A percentile compares a stretch with the other conserved stretches of the same genome.
Conservation (phyloP, 2,329 filamentous ascomycete species). For the Neofusicoccum sp. region DNA sequence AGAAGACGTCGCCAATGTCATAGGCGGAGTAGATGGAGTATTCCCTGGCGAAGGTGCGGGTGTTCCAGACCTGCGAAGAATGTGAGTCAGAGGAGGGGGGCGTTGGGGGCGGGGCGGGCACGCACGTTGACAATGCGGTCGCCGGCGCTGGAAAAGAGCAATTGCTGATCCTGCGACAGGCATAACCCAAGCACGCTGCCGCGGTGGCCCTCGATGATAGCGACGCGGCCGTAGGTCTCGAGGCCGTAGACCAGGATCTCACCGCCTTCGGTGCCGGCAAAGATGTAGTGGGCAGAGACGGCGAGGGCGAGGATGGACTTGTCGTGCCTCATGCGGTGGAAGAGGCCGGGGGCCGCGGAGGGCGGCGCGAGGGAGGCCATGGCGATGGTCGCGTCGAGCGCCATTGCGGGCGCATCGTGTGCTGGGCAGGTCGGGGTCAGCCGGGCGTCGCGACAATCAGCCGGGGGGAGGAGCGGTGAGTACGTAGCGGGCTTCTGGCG, state of each 20-base stretch:
- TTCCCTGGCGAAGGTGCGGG: conserved; percentile 71
- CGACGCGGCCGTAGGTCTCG: conserved; percentile 79
- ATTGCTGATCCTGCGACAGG: conserved; percentile 71
- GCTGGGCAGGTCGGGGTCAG: conserved; percentile 1
- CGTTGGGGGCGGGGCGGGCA: background rate
- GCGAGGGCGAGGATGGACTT: conserved; percentile 82
- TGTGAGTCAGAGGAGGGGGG: conserved; percentile 2
- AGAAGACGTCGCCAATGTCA: conserved; percentile 95
- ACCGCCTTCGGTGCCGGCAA: conserved; percentile 89
- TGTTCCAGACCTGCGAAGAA: conserved; percentile 71
- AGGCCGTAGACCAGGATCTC: conserved; percentile 92
- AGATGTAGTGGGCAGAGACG: conserved; percentile 79
- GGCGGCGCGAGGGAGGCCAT: conserved; percentile 17
- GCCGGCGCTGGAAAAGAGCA: conserved; percentile 90
- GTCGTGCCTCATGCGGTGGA: conserved; percentile 75
- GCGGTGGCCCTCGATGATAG: conserved; percentile 83
- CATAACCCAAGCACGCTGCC: conserved; percentile 86
- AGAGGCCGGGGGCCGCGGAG: conserved; percentile 58
- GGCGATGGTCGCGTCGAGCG: conserved; percentile 25
- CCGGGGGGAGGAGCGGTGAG: conserved; percentile 11
- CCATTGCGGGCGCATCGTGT: conserved; percentile 28
- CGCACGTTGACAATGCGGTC: conserved; percentile 86
- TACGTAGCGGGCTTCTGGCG: conserved; percentile 5
- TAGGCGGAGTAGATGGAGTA: conserved; percentile 93
- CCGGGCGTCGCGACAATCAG: conserved; percentile 9